Evolutionary conservation across 2,329 filamentous ascomycete species (phyloP), one percentile per base, ranked within the genome.

Genomic region (Pseudopithomyces chartarum): DNA sequence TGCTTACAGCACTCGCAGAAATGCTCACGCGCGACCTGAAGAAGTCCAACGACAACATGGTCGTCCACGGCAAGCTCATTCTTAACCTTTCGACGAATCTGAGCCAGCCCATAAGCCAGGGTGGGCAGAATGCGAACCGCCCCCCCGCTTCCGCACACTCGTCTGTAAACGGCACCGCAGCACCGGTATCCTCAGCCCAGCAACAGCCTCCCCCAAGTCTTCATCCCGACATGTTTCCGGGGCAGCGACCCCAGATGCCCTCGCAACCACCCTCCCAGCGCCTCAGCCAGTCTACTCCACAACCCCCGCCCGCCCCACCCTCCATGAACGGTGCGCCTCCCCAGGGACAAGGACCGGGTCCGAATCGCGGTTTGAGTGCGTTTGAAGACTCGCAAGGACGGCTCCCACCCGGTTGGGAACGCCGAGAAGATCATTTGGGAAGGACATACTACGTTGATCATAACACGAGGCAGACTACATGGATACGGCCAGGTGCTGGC

Each of bases 391-490:
- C 88, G n/a, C 93, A 97, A 72, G 95, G 95, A 55, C 88, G 94
- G 66, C 79, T 99, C 53, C 95, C 95, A 33, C 88, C 90, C 49
- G 95, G 95, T 33, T 99, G 95, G 94, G 95, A 99, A 79, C 88
- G 95, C 54, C 87, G 95, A 55, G 94, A 98, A 76, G 95, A 99
- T 74, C 95, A 97, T 66, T 78, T 98, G 42, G 94, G 95, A 51
- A 86, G 95, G 69, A 98, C 94, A 20, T 99, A 99, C 74, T 99
- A 98, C 74, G 95, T 99, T 51, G 95, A 99, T 71, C 95, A 98
- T 76, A 98, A 98, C 76, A 97, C 93, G 6, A 85, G 95, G 68
- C 94, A 95, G 54, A 99, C 95, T 0, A 98, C 94, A 66, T 99
- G 95, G 95, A 94, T 91, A 66, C 84, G 95, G 57, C 95, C 95